Conservation (phyloP, 306 rosid genomes). For the Mimosa bimucronata region DNA sequence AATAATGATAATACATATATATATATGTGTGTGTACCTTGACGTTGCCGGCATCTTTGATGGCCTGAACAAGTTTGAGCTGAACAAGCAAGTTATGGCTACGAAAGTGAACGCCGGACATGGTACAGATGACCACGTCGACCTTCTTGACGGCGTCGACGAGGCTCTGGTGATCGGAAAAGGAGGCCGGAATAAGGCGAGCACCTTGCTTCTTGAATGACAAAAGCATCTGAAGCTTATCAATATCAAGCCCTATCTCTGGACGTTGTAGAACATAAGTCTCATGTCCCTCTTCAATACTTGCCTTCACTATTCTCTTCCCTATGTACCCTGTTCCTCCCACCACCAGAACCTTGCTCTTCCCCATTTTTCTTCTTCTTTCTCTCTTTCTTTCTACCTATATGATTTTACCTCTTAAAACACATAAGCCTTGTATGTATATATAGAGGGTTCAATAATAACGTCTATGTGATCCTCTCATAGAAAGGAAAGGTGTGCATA, state of each 20-base stretch:
- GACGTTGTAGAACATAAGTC: constrained; percentile 69
- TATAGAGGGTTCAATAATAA: not conserved
- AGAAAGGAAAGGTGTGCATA: not conserved
- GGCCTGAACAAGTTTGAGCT: constrained; percentile 82
- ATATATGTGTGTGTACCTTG: constrained; percentile 46
- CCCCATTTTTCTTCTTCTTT: constrained; percentile 35
- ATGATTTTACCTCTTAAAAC: not conserved
- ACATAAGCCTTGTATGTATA: not conserved
- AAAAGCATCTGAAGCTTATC: constrained; percentile 72
- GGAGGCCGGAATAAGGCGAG: constrained; percentile 62
- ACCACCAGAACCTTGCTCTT: constrained; percentile 84
- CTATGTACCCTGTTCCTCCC: constrained; percentile 82
- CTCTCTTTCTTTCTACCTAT: not conserved
- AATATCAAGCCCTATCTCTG: constrained; percentile 68
- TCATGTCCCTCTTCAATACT: constrained; percentile 67
- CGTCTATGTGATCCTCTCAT: not conserved
- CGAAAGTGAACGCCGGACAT: constrained; percentile 84
- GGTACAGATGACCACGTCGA: constrained; percentile 77
- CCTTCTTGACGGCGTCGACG: constrained; percentile 67
- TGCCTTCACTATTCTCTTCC: constrained; percentile 76
- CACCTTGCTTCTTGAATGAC: constrained; percentile 77
- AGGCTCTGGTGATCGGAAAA: constrained; percentile 70
- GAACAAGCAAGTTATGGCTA: constrained; percentile 62
- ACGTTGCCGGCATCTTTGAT: constrained; percentile 79
- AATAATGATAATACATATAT: too few relatives aligned